Base-by-base conservation (phyloP, 139 green algal genomes). In the Tetraselmis striata region DNA sequence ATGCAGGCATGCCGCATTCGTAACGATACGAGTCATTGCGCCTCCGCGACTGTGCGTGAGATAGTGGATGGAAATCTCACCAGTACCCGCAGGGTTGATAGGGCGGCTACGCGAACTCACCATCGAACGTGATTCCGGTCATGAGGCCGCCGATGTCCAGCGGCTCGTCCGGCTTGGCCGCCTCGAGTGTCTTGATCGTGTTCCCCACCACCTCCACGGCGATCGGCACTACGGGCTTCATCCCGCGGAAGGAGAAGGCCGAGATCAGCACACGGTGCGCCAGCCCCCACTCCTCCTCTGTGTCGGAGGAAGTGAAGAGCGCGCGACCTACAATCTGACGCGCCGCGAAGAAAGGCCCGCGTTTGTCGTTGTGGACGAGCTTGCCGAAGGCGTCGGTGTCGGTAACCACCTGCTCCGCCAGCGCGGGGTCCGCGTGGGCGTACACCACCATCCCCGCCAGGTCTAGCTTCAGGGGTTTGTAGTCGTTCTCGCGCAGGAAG, bases 91-190 rank as follows among this genome's bases (percentile, higher is more conserved):
- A n/a, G n/a, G n/a, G n/a, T n/a, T n/a, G n/a, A n/a, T n/a, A n/a
- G n/a, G n/a, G n/a, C n/a, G n/a, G n/a, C n/a, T n/a, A n/a, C 59
- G 75, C 45, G 1, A 82, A 59, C 59, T 82, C 82, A 0, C 77
- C 82, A 29, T 85, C 82, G 29, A 67, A 31, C 28, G 82, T 85
- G 77, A 85, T 85, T 25, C 59, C 80, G 27, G 82, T 82, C 31
- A 85, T 45, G 32, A 59, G 81, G 81, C 79, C 81, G 45, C 28
- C 58, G n/a, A 77, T 76, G 76, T 32, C 74, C 29, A 31, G 24
- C 1, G 80, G 30, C 26, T 31, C 1, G n/a, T 29, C 18, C 0
- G 31, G 27, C 81, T 76, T 80, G 23, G 32, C 75, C 18, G 29
- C 30, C 18, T 78, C 59, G 58, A 85, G 80, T 18, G 45, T 32